Percentiles rank a stretch among this genome's conserved stretches.
These are phyloP conservation scores for Penstemon newberryi DNA, from an alignment of 257 asterid genomes.

Conservation along the genomic window DNA sequence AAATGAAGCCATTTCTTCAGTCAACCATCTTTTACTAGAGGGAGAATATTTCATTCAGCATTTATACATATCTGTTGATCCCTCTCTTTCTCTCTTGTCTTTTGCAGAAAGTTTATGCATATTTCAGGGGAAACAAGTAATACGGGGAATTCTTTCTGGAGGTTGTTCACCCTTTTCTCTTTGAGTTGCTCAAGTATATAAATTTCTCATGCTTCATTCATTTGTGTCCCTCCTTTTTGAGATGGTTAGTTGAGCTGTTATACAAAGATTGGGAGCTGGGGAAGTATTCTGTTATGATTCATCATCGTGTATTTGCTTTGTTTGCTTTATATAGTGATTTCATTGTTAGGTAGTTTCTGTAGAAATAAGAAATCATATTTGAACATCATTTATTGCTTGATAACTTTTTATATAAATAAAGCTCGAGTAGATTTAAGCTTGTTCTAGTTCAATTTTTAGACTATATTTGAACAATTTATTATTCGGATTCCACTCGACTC, in stretches of 20 bases:
- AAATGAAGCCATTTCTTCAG: not conserved
- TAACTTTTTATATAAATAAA: too few relatives aligned
- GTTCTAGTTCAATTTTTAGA: too few relatives aligned
- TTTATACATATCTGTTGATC: not conserved
- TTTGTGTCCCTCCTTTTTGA: conserved; percentile 18
- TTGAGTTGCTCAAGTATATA: conserved; percentile 34
- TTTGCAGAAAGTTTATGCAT: conserved; percentile 80
- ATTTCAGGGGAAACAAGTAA: conserved; percentile 85
- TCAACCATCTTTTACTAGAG: conserved; percentile 7
- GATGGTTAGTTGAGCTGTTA: conserved; percentile 27
- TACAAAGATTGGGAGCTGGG: conserved; percentile 16
- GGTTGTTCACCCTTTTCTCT: conserved; percentile 20
- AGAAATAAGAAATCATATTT: too few relatives aligned
- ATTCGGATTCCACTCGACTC: too few relatives aligned
- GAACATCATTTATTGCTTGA: too few relatives aligned
- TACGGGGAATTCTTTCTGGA: conserved; percentile 13
- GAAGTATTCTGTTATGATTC: conserved; percentile 6
- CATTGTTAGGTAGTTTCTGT: too few relatives aligned
- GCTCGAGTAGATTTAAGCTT: too few relatives aligned
- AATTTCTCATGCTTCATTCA: conserved; percentile 11
- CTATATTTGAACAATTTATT: too few relatives aligned
- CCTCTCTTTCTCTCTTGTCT: not conserved
- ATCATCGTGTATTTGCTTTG: too few relatives aligned
- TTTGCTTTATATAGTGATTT: too few relatives aligned
- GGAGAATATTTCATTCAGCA: not conserved